Evolutionary conservation across 2,329 filamentous ascomycete species (phyloP), one percentile per base, ranked within the genome.

Genomic region (Calonectria fujianensis): DNA sequence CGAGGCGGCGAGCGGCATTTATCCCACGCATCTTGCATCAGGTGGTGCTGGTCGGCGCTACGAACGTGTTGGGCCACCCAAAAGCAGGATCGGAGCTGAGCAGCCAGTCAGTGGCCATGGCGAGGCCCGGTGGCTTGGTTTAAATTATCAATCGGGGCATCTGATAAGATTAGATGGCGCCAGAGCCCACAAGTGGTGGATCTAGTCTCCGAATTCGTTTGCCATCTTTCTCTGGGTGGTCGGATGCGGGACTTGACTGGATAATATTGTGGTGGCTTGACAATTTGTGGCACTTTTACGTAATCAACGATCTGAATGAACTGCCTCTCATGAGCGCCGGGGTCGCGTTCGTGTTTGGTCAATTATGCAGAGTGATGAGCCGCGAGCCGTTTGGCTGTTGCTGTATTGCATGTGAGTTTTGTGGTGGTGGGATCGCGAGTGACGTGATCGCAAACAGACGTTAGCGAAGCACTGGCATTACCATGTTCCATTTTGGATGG

Each of bases 91-190:
- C 32, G 39, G 39, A 31, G 13, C 24, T 37, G 45, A 18, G 31
- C 48, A 51, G 65, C 48, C 45, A 68, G 13, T 51, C 31, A 37
- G 45, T 27, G 45, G 48, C n/a, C 39, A 24, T 41, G 31, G 35
- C 27, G n/a, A 52, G 65, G 48, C 35, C 45, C 50, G n/a, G 48
- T 68, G 65, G 45, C 50, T 68, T 68, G 65, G 45, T 51, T 68
- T 39, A 51, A 54, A 68, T 37, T 29, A 52, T 68, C 31, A 27
- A 29, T 54, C 31, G 48, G 32, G 27, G 48, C 48, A 68, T 68
- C 65, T 68, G 65, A 68, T 68, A 68, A 68, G 65, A 68, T 68
- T 68, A 68, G 65, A 51, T 68, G 65, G 61, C 61, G 61, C 41
- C 2, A 65, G 29, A 31, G 61, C 61, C 61, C 61, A 65, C 61